These are phyloP conservation scores for Aegilops longissima DNA, from an alignment of 176 grass and related monocot genomes.

Conservation along the genomic window DNA sequence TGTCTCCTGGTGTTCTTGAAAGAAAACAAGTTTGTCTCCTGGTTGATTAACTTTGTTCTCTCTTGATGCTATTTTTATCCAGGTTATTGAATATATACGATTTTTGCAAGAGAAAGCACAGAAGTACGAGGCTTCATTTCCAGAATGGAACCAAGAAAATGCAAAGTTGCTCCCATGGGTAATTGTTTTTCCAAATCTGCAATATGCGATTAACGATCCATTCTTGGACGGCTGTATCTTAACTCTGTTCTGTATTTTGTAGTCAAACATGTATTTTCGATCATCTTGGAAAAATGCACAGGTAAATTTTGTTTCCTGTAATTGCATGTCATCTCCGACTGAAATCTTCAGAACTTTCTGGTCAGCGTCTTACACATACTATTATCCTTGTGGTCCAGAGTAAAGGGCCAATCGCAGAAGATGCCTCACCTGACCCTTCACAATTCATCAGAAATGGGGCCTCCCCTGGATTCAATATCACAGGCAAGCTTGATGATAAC, in stretches of 20 bases:
- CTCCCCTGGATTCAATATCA: conserved; percentile 55
- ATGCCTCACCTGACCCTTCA: conserved; percentile 51
- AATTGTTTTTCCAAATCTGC: conserved; percentile 33
- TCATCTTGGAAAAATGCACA: conserved; percentile 94
- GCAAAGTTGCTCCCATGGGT: conserved; percentile 92
- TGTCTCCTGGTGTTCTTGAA: not conserved
- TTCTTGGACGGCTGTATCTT: conserved; percentile 35
- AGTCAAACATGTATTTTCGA: conserved; percentile 96
- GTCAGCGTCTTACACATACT: conserved; percentile 16
- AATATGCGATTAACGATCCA: conserved; percentile 11
- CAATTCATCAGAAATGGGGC: conserved; percentile 66
- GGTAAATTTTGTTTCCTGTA: conserved; percentile 47
- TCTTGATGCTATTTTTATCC: conserved; percentile 9
- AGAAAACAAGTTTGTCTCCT: not conserved
- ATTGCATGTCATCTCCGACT: conserved; percentile 16
- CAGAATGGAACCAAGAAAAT: conserved; percentile 91
- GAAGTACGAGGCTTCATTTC: conserved; percentile 56
- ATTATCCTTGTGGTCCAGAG: conserved; percentile 41
- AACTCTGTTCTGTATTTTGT: conserved; percentile 51
- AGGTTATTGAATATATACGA: conserved; percentile 84
- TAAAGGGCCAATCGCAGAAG: conserved; percentile 62
- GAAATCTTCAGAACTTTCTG: not conserved
- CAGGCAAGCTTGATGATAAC: conserved; percentile 53
- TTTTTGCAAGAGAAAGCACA: conserved; percentile 95
- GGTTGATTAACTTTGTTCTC: conserved; percentile 23